A percentile compares a stretch with the other conserved stretches of the same genome.
Conservation (phyloP, 2,329 filamentous ascomycete species). For the Talaromyces sp. region DNA sequence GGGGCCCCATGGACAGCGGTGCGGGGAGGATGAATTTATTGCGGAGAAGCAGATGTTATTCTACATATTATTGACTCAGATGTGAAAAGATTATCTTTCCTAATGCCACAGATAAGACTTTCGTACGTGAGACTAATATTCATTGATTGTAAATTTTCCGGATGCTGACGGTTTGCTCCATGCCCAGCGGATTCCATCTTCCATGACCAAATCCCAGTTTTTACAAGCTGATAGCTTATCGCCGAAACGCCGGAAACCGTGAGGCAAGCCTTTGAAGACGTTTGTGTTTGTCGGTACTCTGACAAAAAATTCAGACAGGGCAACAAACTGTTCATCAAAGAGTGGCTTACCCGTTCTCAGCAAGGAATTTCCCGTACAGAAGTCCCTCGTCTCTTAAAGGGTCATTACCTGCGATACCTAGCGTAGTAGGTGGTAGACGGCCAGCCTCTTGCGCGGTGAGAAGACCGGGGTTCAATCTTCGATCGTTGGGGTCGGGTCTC, state of each 20-base stretch:
- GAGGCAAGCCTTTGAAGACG: slow-evolving; percentile 5
- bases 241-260: neutral
- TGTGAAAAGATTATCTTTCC: neutral
- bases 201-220: neutral
- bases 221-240: neutral
- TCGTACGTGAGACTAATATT: neutral
- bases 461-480: neutral
- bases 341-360: neutral
- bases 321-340: neutral
- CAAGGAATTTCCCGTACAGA: neutral
- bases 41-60: neutral
- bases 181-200: neutral
- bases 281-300: neutral
- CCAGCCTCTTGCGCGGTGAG: neutral
- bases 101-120: neutral
- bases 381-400: neutral
- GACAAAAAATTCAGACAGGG: neutral
- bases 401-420: slow-evolving; percentile 1
- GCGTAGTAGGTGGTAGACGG: neutral
- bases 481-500: neutral
- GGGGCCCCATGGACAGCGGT: neutral
- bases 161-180: neutral
- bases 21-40: neutral
- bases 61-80: neutral
- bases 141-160: neutral